Conservation (phyloP, 805 yeast genomes). For the Candida rishiriensis region DNA sequence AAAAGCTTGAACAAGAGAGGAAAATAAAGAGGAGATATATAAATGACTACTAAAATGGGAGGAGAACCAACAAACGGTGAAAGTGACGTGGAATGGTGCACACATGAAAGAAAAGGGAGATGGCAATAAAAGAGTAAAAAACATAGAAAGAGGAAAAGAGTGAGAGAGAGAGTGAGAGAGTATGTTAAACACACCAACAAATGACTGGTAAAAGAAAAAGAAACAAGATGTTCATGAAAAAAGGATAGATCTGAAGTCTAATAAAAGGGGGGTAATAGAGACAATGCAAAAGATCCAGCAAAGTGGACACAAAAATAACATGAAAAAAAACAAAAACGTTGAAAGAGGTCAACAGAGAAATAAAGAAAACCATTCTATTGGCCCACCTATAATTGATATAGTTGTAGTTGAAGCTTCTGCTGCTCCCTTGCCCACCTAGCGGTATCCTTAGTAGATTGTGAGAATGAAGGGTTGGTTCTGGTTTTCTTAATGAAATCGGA, state of each 20-base stretch:
- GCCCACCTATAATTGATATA: neutral
- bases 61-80: neutral
- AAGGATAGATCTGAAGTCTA: too few relatives aligned
- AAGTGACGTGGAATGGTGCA: too few relatives aligned
- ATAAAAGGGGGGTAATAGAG: neutral
- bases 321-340: neutral
- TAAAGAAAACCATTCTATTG: neutral
- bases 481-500: slow-evolving; percentile 70
- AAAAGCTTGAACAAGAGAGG: slow-evolving; percentile 1
- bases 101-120: slow-evolving; percentile 1
- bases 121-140: neutral
- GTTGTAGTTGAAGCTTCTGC: slow-evolving; percentile 38
- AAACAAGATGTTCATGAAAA: neutral
- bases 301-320: neutral
- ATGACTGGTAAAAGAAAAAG: slow-evolving; percentile 9
- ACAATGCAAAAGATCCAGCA: slow-evolving; percentile 2
- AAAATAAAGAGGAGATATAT: neutral
- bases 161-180: slow-evolving; percentile 5
- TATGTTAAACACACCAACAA: slow-evolving; percentile 1
- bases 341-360: neutral
- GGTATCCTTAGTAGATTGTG: slow-evolving; percentile 74
- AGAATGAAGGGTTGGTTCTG: slow-evolving; percentile 56
- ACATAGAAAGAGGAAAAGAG: slow-evolving; percentile 4
- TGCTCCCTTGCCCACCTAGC: slow-evolving; percentile 97
- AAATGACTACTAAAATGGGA: neutral